A percentile compares a stretch with the other conserved stretches of the same genome.
Evolutionary conservation across 495 filamentous ascomycete genomes (phyloP).

Genomic region (Saxophila tyrrhenica): DNA sequence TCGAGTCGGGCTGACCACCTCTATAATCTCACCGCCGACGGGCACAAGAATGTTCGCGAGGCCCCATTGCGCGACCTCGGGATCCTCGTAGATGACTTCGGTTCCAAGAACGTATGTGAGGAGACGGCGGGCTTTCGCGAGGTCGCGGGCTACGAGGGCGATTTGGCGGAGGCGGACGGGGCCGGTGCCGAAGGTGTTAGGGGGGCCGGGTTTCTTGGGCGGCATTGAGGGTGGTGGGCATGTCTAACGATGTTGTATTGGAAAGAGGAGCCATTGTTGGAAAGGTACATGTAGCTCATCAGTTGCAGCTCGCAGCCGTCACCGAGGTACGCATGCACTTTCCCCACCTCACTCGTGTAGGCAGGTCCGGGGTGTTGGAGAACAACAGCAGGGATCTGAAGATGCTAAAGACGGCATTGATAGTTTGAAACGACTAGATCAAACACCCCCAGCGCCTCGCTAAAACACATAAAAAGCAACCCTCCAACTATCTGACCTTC

Average conservation of each 20-base stretch:
- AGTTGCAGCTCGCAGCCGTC: too few relatives aligned
- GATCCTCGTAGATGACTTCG: constrained; percentile 25
- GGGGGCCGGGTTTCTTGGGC: neutral
- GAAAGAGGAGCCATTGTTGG: neutral
- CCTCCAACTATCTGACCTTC: constrained; percentile 52
- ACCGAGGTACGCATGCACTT: too few relatives aligned
- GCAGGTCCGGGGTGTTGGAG: too few relatives aligned
- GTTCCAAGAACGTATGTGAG: constrained; percentile 22
- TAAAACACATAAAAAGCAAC: neutral
- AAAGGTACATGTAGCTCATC: neutral
- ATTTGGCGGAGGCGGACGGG: constrained; percentile 21
- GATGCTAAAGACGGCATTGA: too few relatives aligned
- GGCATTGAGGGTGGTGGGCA: neutral
- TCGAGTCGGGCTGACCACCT: constrained; percentile 22
- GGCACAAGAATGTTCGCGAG: constrained; percentile 23
- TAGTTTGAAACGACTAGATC: neutral
- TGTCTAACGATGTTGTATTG: neutral
- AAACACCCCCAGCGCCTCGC: constrained; percentile 1
- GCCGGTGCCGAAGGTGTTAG: neutral
- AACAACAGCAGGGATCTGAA: too few relatives aligned
- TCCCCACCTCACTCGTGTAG: too few relatives aligned
- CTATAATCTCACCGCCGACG: constrained; percentile 24
- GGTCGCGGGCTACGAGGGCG: constrained; percentile 20
- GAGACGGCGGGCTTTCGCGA: constrained; percentile 13
- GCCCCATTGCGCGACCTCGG: constrained; percentile 20